These are phyloP conservation scores for Wickerhamiella infanticola DNA, from an alignment of 1,139 yeast species.

Conservation along the genomic window DNA sequence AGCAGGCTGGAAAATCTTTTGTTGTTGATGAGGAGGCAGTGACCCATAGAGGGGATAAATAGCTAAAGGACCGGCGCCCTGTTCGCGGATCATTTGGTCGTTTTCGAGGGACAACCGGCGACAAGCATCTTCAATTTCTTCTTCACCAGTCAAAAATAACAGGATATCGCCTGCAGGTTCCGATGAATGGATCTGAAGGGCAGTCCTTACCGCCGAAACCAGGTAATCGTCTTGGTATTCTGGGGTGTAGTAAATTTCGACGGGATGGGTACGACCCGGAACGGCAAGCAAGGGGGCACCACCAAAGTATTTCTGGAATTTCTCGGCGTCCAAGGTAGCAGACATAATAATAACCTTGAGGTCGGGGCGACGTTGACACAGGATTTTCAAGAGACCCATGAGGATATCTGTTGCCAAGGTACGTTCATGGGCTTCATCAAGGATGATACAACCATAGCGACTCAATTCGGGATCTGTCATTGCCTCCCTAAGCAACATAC, in stretches of 20 bases:
- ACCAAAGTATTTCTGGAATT: conserved; percentile 78
- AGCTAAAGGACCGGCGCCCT: conserved; percentile 61
- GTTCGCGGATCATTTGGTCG: conserved; percentile 77
- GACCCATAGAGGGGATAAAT: conserved; percentile 95
- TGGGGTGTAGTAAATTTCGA: conserved; percentile 91
- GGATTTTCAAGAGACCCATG: conserved; percentile 86
- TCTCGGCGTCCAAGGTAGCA: conserved; percentile 94
- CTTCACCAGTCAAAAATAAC: conserved; percentile 89
- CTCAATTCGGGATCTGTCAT: conserved; percentile 84
- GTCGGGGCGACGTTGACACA: conserved; percentile 66
- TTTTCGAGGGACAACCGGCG: conserved; percentile 75
- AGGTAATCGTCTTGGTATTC: conserved; percentile 90
- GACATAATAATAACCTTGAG: conserved; percentile 90
- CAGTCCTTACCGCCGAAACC: conserved; percentile 90
- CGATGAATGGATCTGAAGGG: conserved; percentile 88
- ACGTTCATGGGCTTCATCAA: conserved; percentile 98
- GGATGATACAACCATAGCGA: conserved; percentile 74
- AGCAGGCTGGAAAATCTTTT: conserved; percentile 82
- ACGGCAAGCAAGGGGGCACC: conserved; percentile 91
- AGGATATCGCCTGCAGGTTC: conserved; percentile 89
- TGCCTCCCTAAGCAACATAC: conserved; percentile 94
- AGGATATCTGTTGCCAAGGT: conserved; percentile 91
- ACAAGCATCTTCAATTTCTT: conserved; percentile 95
- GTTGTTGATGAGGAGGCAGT: conserved; percentile 90
- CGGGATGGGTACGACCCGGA: conserved; percentile 97